Conservation (phyloP, 768 basidiomycete species). For the Russula emetica region DNA sequence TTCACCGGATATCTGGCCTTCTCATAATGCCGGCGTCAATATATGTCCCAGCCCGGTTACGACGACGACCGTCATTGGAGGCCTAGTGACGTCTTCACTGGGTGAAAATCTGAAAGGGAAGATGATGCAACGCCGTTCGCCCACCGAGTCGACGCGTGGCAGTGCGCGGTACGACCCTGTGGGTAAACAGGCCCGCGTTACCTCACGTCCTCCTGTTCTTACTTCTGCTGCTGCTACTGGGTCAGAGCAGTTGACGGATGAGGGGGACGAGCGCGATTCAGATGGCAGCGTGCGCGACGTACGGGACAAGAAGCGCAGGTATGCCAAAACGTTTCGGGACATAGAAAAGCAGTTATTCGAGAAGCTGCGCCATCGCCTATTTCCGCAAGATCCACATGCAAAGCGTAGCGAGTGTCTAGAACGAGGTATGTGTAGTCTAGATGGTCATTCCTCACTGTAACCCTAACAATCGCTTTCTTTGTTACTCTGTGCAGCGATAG, state of each 20-base stretch:
- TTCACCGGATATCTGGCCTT: conserved; percentile 16
- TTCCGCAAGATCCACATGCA: conserved; percentile 25
- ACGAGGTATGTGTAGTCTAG: conserved; percentile 13
- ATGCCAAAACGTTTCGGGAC: conserved; percentile 25
- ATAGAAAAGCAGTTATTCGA: conserved; percentile 25
- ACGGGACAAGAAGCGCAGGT: conserved; percentile 24
- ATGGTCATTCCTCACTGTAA: background rate
- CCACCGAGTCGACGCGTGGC: conserved; percentile 13
- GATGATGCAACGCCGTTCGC: conserved; percentile 16
- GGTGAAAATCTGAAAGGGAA: conserved; percentile 8
- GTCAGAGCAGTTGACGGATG: conserved; percentile 18
- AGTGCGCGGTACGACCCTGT: conserved; percentile 20
- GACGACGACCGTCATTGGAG: background rate
- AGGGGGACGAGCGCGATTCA: conserved; percentile 26
- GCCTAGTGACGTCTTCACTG: background rate
- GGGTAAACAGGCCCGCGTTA: conserved; percentile 6
- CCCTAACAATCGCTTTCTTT: background rate
- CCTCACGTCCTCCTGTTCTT: background rate
- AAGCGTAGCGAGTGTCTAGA: conserved; percentile 26
- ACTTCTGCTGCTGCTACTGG: background rate
- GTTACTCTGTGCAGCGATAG: conserved; percentile 15
- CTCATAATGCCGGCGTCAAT: conserved; percentile 7
- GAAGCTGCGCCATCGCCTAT: conserved; percentile 23
- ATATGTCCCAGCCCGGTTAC: conserved; percentile 5
- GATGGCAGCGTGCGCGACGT: conserved; percentile 23